These are phyloP conservation scores for Sporobolomyces phaffii DNA, from an alignment of 768 basidiomycete species.

Conservation along the genomic window DNA sequence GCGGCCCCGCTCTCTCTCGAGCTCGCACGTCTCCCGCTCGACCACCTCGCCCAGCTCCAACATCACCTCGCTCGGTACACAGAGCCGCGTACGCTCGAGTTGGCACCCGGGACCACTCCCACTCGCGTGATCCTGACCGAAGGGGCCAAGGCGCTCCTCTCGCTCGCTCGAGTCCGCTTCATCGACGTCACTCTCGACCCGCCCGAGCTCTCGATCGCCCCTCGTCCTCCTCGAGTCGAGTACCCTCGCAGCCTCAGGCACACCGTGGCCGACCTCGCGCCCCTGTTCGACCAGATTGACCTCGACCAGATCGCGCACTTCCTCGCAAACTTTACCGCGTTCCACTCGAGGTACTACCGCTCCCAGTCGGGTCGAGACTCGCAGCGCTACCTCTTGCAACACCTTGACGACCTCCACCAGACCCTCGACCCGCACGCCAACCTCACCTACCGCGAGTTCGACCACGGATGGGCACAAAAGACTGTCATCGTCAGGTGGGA, in stretches of 20 bases:
- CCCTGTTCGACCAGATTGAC: constrained; percentile 15
- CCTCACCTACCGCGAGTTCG: constrained; percentile 43
- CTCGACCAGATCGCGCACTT: constrained; percentile 11
- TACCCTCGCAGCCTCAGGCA: constrained; percentile 13
- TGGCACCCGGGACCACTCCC: background rate
- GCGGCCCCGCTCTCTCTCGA: background rate
- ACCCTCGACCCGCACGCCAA: constrained; percentile 18
- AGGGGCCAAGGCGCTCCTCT: constrained; percentile 20
- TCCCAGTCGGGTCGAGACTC: constrained; percentile 47
- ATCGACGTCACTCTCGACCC: constrained; percentile 35
- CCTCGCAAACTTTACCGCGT: constrained; percentile 24
- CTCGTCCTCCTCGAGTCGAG: background rate
- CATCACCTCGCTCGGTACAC: background rate
- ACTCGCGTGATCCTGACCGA: background rate
- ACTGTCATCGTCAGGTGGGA: constrained; percentile 47
- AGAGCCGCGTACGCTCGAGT: background rate
- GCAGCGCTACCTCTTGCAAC: constrained; percentile 46
- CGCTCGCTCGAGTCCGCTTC: constrained; percentile 14
- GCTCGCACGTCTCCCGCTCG: background rate
- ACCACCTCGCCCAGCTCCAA: background rate
- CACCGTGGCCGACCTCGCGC: background rate
- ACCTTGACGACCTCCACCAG: constrained; percentile 40
- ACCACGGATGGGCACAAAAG: constrained; percentile 42
- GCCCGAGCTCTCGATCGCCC: too few species aligned
- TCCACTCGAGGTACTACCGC: constrained; percentile 49